phyloP scores from a whole-genome alignment of 225 moss, liverwort and hornwort species.

The Antitrichia curtipendula region DNA sequence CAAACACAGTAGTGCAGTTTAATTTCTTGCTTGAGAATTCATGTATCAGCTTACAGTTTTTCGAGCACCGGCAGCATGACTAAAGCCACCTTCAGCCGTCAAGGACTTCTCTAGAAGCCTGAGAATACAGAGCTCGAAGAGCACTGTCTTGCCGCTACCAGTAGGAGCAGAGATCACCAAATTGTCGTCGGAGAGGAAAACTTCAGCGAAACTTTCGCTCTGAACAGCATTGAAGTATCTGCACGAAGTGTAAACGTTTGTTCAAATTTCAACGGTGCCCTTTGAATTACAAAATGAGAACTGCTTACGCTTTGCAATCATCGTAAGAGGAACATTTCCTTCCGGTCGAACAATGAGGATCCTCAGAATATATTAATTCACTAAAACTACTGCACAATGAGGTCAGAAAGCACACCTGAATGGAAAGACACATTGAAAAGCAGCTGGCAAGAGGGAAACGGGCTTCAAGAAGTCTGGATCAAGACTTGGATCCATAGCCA shows the following conservation, averaged over 20 bases:
- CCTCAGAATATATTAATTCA: background rate
- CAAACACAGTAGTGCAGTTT: background rate
- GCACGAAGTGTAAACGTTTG: background rate
- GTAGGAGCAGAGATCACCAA: slow-evolving; percentile 93
- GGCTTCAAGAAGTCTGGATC: slow-evolving; percentile 44
- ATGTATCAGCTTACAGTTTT: slow-evolving; percentile 50
- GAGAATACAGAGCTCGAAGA: slow-evolving; percentile 96
- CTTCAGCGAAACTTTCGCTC: slow-evolving; percentile 84
- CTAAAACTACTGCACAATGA: background rate
- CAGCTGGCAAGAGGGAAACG: slow-evolving; percentile 28
- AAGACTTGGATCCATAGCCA: slow-evolving; percentile 30
- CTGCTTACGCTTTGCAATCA: background rate
- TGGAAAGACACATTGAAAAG: slow-evolving; percentile 32
- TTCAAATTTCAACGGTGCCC: background rate
- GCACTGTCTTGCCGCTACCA: slow-evolving; percentile 93
- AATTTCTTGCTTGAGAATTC: background rate
- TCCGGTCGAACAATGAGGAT: background rate
- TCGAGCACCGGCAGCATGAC: slow-evolving; percentile 50
- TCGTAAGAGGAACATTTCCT: background rate
- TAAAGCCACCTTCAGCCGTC: slow-evolving; percentile 43
- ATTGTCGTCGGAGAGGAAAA: slow-evolving; percentile 71
- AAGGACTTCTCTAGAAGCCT: slow-evolving; percentile 57
- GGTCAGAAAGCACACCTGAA: slow-evolving; percentile 25
- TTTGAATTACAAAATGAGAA: background rate
- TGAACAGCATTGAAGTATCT: slow-evolving; percentile 98